phyloP scores from a whole-genome alignment of 257 asterid genomes.

The Jasminum sambac region DNA sequence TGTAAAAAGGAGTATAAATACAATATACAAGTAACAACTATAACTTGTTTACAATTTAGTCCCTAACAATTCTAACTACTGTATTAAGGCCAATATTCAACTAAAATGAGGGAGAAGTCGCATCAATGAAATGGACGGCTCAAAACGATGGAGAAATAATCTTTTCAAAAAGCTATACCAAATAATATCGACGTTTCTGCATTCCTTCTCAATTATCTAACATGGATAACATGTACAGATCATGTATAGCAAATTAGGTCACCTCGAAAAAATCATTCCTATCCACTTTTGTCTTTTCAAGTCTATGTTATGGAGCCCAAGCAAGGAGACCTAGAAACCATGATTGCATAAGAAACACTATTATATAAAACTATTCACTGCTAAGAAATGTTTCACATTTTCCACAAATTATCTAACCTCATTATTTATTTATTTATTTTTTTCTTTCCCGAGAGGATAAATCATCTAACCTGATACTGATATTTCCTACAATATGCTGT shows the following conservation, averaged over 20 bases:
- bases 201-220: not conserved
- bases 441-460: no score
- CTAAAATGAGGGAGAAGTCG: no score
- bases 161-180: no score
- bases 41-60: no score
- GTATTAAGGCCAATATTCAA: no score
- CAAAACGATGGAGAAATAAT: no score
- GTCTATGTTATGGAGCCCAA: not conserved
- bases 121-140: no score
- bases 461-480: not conserved
- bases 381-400: not conserved
- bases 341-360: not conserved
- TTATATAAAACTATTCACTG: not conserved
- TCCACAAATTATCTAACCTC: not conserved
- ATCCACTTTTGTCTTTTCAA: not conserved
- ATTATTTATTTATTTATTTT: no score
- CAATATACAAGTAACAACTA: no score
- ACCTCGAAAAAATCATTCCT: not conserved
- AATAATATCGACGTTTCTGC: not conserved
- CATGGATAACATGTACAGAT: not conserved
- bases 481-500: not conserved
- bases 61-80: no score
- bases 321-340: not conserved
- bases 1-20: no score
- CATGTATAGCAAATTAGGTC: not conserved